phyloP scores from a whole-genome alignment of 768 basidiomycete species.

The Pleurotus eryngii region DNA sequence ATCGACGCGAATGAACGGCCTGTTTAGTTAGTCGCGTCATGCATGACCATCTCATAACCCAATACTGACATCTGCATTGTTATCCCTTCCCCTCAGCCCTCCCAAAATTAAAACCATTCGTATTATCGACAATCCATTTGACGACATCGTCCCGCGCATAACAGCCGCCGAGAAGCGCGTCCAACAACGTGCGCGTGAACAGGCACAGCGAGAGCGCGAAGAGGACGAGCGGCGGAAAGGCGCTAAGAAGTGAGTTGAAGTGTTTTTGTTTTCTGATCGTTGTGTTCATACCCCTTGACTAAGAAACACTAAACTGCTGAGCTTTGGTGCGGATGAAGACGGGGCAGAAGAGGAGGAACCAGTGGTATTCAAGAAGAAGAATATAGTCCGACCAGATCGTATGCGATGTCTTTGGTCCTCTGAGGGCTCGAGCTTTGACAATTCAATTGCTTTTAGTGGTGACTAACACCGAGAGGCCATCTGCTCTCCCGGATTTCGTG shows the following conservation, averaged over 20 bases:
- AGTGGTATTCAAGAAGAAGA: conserved; percentile 66
- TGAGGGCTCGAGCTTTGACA: neutral
- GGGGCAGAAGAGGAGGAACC: conserved; percentile 58
- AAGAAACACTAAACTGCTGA: conserved; percentile 87
- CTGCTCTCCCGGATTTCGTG: conserved; percentile 39
- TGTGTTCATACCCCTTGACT: neutral
- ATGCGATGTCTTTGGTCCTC: conserved; percentile 24
- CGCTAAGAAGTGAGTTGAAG: conserved; percentile 75
- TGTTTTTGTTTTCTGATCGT: neutral
- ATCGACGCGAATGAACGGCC: conserved; percentile 59
- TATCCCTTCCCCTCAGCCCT: conserved; percentile 50
- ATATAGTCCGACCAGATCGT: conserved; percentile 84
- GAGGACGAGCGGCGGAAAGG: conserved; percentile 67
- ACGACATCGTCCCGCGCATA: conserved; percentile 93
- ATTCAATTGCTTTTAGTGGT: conserved; percentile 25
- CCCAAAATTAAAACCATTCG: conserved; percentile 86
- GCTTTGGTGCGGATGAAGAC: conserved; percentile 78
- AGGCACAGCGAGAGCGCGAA: conserved; percentile 74
- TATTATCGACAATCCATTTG: conserved; percentile 91
- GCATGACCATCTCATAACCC: neutral
- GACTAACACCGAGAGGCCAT: conserved; percentile 27
- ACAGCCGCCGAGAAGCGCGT: conserved; percentile 88
- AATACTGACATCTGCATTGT: neutral
- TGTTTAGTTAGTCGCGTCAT: conserved; percentile 57
- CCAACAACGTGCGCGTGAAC: conserved; percentile 79